Evolutionary conservation across 306 rosid species (phyloP).

Genomic region (Cicer bijugum): DNA sequence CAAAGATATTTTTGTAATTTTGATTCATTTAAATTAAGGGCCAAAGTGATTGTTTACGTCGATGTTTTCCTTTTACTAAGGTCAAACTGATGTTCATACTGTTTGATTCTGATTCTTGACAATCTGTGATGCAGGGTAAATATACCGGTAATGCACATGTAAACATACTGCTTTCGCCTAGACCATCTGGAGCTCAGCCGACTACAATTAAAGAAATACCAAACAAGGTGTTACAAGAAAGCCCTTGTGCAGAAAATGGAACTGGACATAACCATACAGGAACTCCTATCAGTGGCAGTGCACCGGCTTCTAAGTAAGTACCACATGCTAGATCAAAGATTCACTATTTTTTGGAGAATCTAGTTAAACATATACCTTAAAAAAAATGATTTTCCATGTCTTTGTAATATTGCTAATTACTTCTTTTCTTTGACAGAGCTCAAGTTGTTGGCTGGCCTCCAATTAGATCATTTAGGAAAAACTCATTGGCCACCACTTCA

Average conservation of each 20-base stretch:
- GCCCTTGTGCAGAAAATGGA: conserved; percentile 55
- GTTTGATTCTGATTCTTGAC: conserved; percentile 54
- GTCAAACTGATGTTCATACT: conserved; percentile 55
- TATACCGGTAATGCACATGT: conserved; percentile 61
- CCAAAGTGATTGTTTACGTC: too few species aligned
- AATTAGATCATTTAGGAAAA: conserved; percentile 78
- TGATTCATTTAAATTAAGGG: too few species aligned
- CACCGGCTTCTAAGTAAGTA: conserved; percentile 81
- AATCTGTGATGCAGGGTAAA: conserved; percentile 56
- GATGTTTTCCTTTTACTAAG: conserved; percentile 43
- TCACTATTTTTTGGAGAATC: background rate
- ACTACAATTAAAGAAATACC: conserved; percentile 54
- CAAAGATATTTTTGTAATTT: too few species aligned
- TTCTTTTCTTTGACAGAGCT: conserved; percentile 60
- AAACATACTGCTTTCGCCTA: conserved; percentile 60
- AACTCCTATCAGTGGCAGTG: conserved; percentile 55
- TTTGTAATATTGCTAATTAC: conserved; percentile 13
- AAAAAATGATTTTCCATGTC: background rate
- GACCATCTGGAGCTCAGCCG: conserved; percentile 63
- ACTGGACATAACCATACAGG: conserved; percentile 48
- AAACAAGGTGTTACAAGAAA: conserved; percentile 59
- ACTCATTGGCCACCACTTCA: conserved; percentile 67
- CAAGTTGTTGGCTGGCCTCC: conserved; percentile 99
- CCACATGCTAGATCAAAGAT: conserved; percentile 1
- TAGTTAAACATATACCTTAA: background rate